Percentiles rank a stretch among this genome's conserved stretches.
These are phyloP conservation scores for Protomyces macrosporus DNA, from an alignment of 1,139 yeast genomes.

Conservation along the genomic window DNA sequence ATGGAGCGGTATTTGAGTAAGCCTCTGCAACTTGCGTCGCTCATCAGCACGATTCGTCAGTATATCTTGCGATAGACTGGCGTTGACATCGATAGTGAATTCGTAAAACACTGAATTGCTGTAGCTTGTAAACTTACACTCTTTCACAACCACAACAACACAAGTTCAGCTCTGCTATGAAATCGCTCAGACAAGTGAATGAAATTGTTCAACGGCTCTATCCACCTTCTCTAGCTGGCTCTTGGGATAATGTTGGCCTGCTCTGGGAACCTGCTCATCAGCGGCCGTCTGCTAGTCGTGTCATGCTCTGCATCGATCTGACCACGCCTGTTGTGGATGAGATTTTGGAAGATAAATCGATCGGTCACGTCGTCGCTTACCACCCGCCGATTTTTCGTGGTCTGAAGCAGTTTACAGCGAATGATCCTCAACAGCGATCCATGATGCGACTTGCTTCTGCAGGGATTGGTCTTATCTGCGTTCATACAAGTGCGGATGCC, in stretches of 20 bases:
- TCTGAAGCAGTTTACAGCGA: slow-evolving; percentile 62
- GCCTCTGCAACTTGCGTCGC: slow-evolving; percentile 7
- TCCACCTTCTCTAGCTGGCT: slow-evolving; percentile 72
- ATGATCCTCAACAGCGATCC: slow-evolving; percentile 76
- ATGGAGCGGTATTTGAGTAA: slow-evolving; percentile 24
- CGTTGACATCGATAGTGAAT: no score
- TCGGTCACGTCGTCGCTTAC: slow-evolving; percentile 62
- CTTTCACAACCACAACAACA: neutral
- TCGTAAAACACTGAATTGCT: neutral
- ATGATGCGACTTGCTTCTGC: slow-evolving; percentile 64
- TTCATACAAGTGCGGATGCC: slow-evolving; percentile 95
- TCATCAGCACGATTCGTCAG: slow-evolving; percentile 5
- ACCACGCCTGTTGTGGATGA: slow-evolving; percentile 82
- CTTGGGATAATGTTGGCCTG: slow-evolving; percentile 94
- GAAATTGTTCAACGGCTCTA: slow-evolving; percentile 56
- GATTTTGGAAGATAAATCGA: slow-evolving; percentile 50
- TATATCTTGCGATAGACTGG: neutral
- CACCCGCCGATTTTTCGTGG: slow-evolving; percentile 91
- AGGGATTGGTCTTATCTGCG: slow-evolving; percentile 82
- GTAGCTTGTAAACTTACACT: neutral
- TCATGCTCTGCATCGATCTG: slow-evolving; percentile 75
- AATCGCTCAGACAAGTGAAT: neutral
- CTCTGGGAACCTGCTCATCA: slow-evolving; percentile 56
- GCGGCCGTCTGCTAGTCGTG: slow-evolving; percentile 30
- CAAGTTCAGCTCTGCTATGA: neutral